Evolutionary conservation across 257 asterid genomes (phyloP), one percentile per base, ranked within the genome.

Genomic region (Capsicum baccatum): DNA sequence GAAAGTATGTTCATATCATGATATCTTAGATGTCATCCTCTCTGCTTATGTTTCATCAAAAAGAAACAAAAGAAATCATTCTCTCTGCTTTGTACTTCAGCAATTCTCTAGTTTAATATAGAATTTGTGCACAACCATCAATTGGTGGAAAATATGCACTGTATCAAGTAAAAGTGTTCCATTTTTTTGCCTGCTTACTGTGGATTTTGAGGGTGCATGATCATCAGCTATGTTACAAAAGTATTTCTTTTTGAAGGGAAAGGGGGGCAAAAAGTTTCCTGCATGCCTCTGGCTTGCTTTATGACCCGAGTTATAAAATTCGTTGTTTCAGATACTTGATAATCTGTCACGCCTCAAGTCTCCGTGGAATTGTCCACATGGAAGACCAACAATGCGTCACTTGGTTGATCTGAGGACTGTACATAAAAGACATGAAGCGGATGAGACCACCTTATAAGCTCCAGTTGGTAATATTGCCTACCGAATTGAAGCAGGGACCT

Each of bases 321-420:
- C 47, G 0, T 64, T 67, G 35, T 83, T 89, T 87, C 97, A 97
- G 99, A 94, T 97, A 87, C 84, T 97, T 50, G 92, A 92, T 83
- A 96, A 92, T 89, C 87, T 97, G 84, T 89, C 96, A 16, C 87
- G 10, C 86, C 93, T 97, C 86, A 94, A 91, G 89, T 97, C 99
- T 80, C 99, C 99, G 21, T 97, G 98, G 98, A 95, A 97, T 90
- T 95, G 99, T 85, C 99, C 98, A 1, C 99, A 95, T 57, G 98
- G 99, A 80, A 87, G 98, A 84, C 99, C 99, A 19, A 97, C 98
- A 37, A 97, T 97, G 98, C 97, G 99, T 13, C 98, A 97, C 91
- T 87, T 95, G 93, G 97, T 93, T 8, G 98, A 95, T 92, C 85
- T 97, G 56, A 87, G 86, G 89, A 89, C 90, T n/a, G 84, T 93